Evolutionary conservation across 495 filamentous ascomycete genomes (phyloP).

Genomic region (Hypoxylon cercidicola): DNA sequence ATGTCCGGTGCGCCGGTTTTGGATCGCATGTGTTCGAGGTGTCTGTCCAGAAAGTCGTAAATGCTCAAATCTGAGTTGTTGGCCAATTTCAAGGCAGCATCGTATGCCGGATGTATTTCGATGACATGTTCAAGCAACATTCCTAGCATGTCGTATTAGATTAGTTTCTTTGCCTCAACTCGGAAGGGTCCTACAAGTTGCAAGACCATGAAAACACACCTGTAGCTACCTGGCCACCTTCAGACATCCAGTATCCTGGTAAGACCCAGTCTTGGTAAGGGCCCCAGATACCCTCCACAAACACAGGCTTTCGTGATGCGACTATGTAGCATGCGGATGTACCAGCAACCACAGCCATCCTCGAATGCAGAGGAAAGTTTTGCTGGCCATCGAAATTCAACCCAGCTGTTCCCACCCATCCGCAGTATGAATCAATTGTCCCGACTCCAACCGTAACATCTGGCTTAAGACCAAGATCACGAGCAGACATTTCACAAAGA

Average conservation of each 20-base stretch:
- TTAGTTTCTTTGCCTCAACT: not conserved
- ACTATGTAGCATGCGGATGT: conserved; percentile 86
- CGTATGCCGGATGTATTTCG: conserved; percentile 80
- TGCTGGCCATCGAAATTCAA: conserved; percentile 72
- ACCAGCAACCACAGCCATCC: conserved; percentile 81
- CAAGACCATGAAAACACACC: conserved; percentile 58
- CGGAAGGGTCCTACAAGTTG: not conserved
- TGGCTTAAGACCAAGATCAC: conserved; percentile 73
- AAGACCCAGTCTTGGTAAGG: conserved; percentile 83
- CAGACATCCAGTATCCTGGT: conserved; percentile 81
- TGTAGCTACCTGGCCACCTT: conserved; percentile 83
- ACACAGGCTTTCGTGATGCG: conserved; percentile 80
- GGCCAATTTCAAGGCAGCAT: conserved; percentile 71
- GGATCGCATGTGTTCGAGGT: conserved; percentile 73
- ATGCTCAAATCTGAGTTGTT: conserved; percentile 75
- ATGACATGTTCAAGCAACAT: conserved; percentile 78
- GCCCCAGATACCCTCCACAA: conserved; percentile 84
- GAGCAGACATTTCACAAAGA: conserved; percentile 76
- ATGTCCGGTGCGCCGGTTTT: conserved; percentile 70
- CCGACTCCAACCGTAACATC: conserved; percentile 85
- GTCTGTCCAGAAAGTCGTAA: conserved; percentile 83
- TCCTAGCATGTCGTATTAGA: conserved; percentile 2
- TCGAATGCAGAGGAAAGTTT: conserved; percentile 59
- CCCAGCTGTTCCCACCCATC: conserved; percentile 86
- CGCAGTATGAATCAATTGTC: conserved; percentile 88